Percentiles rank a stretch among this genome's conserved stretches.
These are phyloP conservation scores for Zygotorulaspora florentina DNA, from an alignment of 805 yeast genomes.

Conservation along the genomic window DNA sequence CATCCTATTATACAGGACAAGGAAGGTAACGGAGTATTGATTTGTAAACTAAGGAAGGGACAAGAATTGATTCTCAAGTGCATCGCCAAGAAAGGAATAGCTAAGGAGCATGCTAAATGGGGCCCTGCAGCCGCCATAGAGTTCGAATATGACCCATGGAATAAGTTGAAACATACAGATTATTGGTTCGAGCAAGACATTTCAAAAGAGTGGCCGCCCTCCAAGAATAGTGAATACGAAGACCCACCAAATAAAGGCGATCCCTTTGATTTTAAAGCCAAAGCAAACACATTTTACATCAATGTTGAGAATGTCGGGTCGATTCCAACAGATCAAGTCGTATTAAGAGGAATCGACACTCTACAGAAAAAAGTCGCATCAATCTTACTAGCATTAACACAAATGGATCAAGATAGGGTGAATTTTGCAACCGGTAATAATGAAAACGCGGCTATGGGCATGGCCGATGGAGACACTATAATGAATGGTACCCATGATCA, in stretches of 20 bases:
- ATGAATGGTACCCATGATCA: constrained; percentile 29
- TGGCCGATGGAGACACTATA: constrained; percentile 34
- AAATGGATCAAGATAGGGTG: constrained; percentile 38
- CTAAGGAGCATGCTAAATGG: constrained; percentile 99
- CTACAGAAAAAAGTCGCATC: constrained; percentile 89
- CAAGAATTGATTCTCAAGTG: constrained; percentile 88
- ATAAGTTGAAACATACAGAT: constrained; percentile 91
- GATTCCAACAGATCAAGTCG: constrained; percentile 84
- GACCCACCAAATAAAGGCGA: constrained; percentile 90
- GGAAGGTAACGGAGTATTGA: constrained; percentile 75
- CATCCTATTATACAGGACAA: constrained; percentile 81
- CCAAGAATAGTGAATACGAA: constrained; percentile 89
- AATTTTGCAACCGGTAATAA: constrained; percentile 45
- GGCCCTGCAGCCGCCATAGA: constrained; percentile 94
- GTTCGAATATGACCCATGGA: constrained; percentile 99
- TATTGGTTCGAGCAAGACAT: constrained; percentile 93
- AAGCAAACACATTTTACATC: constrained; percentile 75
- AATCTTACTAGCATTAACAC: constrained; percentile 66
- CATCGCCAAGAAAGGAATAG: constrained; percentile 95
- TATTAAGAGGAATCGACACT: constrained; percentile 75
- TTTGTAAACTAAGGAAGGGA: constrained; percentile 86
- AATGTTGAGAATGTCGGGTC: constrained; percentile 92
- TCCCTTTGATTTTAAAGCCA: constrained; percentile 76
- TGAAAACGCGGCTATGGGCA: constrained; percentile 41
- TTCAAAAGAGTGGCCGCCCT: constrained; percentile 89